A percentile compares a stretch with the other conserved stretches of the same genome.
These are phyloP conservation scores for Postia placenta DNA, from an alignment of 768 basidiomycete genomes.

Conservation along the genomic window DNA sequence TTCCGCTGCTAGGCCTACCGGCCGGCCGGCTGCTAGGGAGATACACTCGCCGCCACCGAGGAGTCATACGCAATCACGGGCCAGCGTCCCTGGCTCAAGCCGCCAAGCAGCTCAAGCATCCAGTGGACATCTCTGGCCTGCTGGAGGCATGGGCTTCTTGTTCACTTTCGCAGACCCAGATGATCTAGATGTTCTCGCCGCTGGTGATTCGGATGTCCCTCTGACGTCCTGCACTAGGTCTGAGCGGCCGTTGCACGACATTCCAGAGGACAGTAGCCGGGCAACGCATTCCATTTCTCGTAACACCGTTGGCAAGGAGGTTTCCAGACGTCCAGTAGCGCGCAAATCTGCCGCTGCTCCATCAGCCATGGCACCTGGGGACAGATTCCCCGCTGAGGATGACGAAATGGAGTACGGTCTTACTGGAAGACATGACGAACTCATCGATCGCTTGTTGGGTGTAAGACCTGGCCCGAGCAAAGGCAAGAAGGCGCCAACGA, in stretches of 20 bases:
- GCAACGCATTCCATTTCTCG: not conserved
- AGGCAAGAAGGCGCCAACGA: not conserved
- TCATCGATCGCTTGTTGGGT: not conserved
- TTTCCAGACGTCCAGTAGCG: not conserved
- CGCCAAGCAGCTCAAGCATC: conserved; percentile 4
- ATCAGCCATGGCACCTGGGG: not conserved
- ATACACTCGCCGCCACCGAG: not conserved
- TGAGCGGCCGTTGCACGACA: not conserved
- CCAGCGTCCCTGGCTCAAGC: not conserved
- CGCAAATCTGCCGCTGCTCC: not conserved
- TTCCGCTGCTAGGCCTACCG: not conserved
- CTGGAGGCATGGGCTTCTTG: conserved; percentile 14
- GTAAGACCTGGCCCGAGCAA: not conserved
- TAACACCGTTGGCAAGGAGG: not conserved
- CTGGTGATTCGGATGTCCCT: too few relatives aligned
- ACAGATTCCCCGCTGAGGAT: too few relatives aligned
- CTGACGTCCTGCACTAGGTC: not conserved
- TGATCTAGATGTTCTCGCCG: conserved; percentile 11
- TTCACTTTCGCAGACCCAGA: conserved; percentile 22
- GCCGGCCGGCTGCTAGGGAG: not conserved
- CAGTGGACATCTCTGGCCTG: too few relatives aligned
- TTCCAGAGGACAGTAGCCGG: not conserved
- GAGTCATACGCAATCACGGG: not conserved
- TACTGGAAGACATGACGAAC: not conserved
- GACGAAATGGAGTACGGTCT: not conserved